Evolutionary conservation across 108 stramenopile species (phyloP).

Genomic region (Cyclotella sp.): DNA sequence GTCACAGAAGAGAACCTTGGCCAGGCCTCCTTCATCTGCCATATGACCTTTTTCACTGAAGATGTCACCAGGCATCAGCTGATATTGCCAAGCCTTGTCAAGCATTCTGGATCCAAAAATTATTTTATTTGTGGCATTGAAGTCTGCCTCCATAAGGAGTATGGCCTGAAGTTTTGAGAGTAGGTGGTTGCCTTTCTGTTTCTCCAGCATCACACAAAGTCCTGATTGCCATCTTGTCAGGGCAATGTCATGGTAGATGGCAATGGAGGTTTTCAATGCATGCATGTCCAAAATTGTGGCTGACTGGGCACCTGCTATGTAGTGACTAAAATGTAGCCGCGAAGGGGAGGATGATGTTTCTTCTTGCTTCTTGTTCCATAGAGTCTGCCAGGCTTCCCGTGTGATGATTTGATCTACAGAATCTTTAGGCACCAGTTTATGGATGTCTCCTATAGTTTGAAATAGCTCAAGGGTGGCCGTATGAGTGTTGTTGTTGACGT

Average conservation of each 20-base stretch:
- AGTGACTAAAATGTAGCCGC: slow-evolving; percentile 10
- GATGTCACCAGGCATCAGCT: slow-evolving; percentile 24
- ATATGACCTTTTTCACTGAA: slow-evolving; percentile 17
- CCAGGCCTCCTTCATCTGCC: slow-evolving; percentile 22
- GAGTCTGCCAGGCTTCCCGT: not conserved
- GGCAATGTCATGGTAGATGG: not conserved
- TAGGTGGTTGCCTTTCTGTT: not conserved
- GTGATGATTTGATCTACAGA: not conserved
- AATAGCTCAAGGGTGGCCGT: not conserved
- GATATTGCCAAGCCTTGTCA: slow-evolving; percentile 12
- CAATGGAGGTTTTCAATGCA: slow-evolving; percentile 12
- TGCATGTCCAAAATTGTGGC: slow-evolving; percentile 1
- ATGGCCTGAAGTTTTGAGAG: slow-evolving; percentile 20
- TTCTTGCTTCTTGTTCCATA: not conserved
- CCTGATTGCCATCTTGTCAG: slow-evolving; percentile 7
- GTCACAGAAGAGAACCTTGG: slow-evolving; percentile 11
- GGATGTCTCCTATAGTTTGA: not conserved
- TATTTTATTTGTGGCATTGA: slow-evolving; percentile 8
- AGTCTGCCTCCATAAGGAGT: no score
- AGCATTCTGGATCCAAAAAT: slow-evolving; percentile 20
- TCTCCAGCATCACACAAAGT: slow-evolving; percentile 23
- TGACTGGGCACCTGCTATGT: slow-evolving; percentile 5
- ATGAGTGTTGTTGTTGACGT: not conserved
- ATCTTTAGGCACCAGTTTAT: not conserved
- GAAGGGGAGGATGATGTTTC: slow-evolving; percentile 21